These are phyloP conservation scores for Paramecium biaurelia DNA, from an alignment of 73 alveolate genomes.

Conservation along the genomic window DNA sequence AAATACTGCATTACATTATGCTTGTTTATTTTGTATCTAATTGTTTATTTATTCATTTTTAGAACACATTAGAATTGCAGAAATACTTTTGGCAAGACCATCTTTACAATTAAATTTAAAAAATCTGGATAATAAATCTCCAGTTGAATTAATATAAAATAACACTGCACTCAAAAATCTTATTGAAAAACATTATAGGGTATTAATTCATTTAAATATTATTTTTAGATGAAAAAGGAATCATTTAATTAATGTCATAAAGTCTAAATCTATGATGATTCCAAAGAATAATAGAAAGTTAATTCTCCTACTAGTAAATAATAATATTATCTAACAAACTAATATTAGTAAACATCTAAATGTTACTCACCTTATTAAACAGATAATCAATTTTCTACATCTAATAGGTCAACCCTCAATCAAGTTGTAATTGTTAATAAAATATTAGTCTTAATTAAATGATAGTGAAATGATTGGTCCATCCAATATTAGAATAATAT, in stretches of 20 bases:
- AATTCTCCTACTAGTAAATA: neutral
- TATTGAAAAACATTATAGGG: conserved; percentile 11
- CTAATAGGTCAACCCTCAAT: neutral
- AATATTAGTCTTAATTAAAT: neutral
- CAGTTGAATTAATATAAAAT: neutral
- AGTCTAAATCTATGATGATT: conserved; percentile 39
- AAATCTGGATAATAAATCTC: neutral
- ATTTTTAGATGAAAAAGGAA: conserved; percentile 20
- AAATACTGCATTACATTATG: conserved; percentile 38
- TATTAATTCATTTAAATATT: neutral
- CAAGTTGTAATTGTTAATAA: neutral
- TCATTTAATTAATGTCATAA: neutral
- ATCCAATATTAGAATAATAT: conserved; percentile 22
- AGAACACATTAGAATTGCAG: conserved; percentile 5
- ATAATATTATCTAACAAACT: neutral
- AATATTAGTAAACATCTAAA: neutral
- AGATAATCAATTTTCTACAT: neutral
- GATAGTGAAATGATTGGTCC: conserved; percentile 31
- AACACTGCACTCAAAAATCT: neutral
- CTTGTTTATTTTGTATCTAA: conserved; percentile 3
- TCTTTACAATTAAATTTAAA: neutral
- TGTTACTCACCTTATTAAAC: neutral
- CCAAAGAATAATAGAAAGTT: neutral
- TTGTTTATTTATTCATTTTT: neutral
- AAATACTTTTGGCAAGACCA: conserved; percentile 23